These are phyloP conservation scores for Fraxinus sp. DNA, from an alignment of 305 asterid species.

Conservation along the genomic window DNA sequence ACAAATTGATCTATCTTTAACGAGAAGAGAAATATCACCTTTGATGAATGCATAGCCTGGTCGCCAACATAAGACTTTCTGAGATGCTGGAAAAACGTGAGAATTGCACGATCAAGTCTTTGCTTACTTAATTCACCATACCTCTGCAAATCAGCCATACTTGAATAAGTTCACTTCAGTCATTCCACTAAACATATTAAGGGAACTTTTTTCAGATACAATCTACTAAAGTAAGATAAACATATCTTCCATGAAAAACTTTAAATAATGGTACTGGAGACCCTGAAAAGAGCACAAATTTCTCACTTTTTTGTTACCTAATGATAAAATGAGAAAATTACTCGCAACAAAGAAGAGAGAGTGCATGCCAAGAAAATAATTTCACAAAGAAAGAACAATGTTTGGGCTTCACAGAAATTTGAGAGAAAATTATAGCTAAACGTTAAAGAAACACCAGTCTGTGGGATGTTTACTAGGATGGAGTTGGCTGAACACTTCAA, in stretches of 20 bases:
- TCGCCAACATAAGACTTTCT: slow-evolving; percentile 95
- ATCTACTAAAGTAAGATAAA: slow-evolving; percentile 3
- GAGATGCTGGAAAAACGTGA: slow-evolving; percentile 83
- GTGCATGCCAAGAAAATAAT: slow-evolving; percentile 1
- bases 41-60: slow-evolving; percentile 97
- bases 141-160: slow-evolving; percentile 53
- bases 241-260: slow-evolving; percentile 3
- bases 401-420: not conserved
- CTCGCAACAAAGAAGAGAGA: not conserved
- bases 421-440: not conserved
- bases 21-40: slow-evolving; percentile 49
- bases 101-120: slow-evolving; percentile 95
- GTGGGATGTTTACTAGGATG: not conserved
- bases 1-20: slow-evolving; percentile 19
- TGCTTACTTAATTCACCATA: slow-evolving; percentile 85
- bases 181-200: slow-evolving; percentile 20
- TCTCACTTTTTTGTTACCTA: not conserved
- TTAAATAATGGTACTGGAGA: not conserved
- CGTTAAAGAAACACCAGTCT: not conserved
- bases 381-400: not conserved
- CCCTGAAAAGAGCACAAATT: not conserved
- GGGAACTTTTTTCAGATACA: slow-evolving; percentile 13
- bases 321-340: not conserved
- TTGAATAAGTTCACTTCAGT: slow-evolving; percentile 28
- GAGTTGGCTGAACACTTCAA: not conserved